A percentile compares a stretch with the other conserved stretches of the same genome.
Conservation (phyloP, 2,329 filamentous ascomycete species). For the Colletotrichum shisoi region DNA sequence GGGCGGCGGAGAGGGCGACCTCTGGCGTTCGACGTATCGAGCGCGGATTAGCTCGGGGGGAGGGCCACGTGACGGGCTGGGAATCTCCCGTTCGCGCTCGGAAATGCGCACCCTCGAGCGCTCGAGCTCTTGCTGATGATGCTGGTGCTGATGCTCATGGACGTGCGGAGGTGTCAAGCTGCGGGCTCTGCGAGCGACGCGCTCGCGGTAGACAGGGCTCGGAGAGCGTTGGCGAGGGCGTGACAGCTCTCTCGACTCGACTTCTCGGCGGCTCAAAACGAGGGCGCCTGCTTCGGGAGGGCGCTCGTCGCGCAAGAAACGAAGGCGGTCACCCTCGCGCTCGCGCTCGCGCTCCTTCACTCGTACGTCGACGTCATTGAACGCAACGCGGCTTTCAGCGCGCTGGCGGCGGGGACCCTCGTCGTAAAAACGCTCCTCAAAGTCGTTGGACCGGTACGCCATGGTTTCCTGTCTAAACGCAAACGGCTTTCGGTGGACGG, state of each 20-base stretch:
- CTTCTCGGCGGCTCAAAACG: conserved; percentile 63
- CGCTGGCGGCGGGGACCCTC: conserved; percentile 48
- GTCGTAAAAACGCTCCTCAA: conserved; percentile 42
- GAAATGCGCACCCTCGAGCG: conserved; percentile 52
- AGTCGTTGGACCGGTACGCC: conserved; percentile 35
- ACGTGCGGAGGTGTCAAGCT: conserved; percentile 52
- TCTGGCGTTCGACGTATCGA: conserved; percentile 53
- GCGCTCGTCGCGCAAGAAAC: conserved; percentile 61
- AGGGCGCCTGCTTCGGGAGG: conserved; percentile 60
- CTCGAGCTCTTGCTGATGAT: conserved; percentile 45
- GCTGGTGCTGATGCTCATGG: conserved; percentile 37
- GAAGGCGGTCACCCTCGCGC: conserved; percentile 47
- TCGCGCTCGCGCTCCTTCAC: conserved; percentile 56
- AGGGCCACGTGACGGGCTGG: conserved; percentile 51
- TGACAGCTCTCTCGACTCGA: conserved; percentile 61
- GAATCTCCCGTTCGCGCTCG: conserved; percentile 50
- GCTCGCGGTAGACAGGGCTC: conserved; percentile 50
- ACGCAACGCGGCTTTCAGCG: conserved; percentile 43
- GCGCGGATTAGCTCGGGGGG: conserved; percentile 48
- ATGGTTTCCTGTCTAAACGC: conserved; percentile 17
- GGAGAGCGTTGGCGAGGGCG: conserved; percentile 57
- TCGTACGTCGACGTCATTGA: conserved; percentile 49
- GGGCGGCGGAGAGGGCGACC: conserved; percentile 49
- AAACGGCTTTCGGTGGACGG: conserved; percentile 20
- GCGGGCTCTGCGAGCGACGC: conserved; percentile 54